phyloP scores from a whole-genome alignment of 768 basidiomycete species.

The Dendrothele bispora region DNA sequence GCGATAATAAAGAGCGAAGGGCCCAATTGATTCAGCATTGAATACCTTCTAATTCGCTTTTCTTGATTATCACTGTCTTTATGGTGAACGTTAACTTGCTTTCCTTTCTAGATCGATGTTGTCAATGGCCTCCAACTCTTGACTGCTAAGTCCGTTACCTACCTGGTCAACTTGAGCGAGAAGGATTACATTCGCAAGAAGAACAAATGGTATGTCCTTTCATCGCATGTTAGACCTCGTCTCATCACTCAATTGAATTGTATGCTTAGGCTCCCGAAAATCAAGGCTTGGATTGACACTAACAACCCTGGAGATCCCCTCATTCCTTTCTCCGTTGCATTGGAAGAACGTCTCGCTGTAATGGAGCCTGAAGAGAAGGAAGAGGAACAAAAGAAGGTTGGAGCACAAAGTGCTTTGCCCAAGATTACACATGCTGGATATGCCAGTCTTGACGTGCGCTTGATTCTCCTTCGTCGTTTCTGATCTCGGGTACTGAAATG shows the following conservation, averaged over 20 bases:
- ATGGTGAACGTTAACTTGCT: constrained; percentile 51
- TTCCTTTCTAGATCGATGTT: constrained; percentile 68
- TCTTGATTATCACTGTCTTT: constrained; percentile 73
- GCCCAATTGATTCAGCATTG: constrained; percentile 82
- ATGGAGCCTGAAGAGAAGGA: constrained; percentile 69
- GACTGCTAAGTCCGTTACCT: constrained; percentile 96
- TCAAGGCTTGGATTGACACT: constrained; percentile 97
- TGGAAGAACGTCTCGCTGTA: constrained; percentile 83
- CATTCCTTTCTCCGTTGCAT: constrained; percentile 94
- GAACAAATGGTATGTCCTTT: constrained; percentile 83
- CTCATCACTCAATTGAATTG: neutral
- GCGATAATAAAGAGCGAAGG: constrained; percentile 65
- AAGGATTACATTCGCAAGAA: constrained; percentile 95
- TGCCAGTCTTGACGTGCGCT: constrained; percentile 72
- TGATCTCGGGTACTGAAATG: neutral
- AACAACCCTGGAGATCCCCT: constrained; percentile 95
- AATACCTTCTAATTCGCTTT: too few relatives aligned
- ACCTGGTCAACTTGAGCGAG: constrained; percentile 96
- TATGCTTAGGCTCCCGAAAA: constrained; percentile 77
- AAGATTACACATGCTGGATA: constrained; percentile 98
- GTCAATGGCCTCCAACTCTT: constrained; percentile 88
- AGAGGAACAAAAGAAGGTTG: constrained; percentile 75
- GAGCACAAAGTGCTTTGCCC: constrained; percentile 73
- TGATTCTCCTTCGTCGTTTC: neutral
- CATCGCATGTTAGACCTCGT: neutral